A percentile compares a stretch with the other conserved stretches of the same genome.
Conservation (phyloP, 1,284 basidiomycete species). For the Puccinia horiana region DNA sequence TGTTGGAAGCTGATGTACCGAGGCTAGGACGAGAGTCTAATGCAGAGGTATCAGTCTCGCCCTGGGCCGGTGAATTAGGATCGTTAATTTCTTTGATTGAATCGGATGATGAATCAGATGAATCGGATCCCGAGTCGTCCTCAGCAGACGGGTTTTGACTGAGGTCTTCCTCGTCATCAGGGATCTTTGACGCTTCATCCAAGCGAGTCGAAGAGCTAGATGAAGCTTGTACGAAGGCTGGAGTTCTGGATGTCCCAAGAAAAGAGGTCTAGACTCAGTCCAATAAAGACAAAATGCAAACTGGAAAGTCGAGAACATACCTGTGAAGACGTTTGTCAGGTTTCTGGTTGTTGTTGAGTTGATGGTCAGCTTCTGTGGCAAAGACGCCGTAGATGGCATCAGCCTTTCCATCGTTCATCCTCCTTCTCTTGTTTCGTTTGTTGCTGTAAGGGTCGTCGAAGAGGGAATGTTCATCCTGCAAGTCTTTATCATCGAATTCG, state of each 20-base stretch:
- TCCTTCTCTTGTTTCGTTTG: conserved; percentile 64
- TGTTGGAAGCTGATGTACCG: conserved; percentile 38
- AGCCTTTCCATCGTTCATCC: conserved; percentile 68
- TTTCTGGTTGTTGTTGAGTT: conserved; percentile 58
- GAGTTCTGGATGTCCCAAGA: conserved; percentile 24
- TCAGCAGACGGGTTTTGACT: conserved; percentile 16
- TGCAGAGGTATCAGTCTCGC: background rate
- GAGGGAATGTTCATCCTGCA: conserved; percentile 72
- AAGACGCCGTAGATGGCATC: conserved; percentile 81
- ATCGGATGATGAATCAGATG: conserved; percentile 16
- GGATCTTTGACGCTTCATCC: background rate
- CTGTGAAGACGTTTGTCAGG: conserved; percentile 30
- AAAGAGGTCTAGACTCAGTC: conserved; percentile 1
- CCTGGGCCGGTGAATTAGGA: background rate
- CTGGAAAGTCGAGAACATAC: background rate
- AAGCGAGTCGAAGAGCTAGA: conserved; percentile 16
- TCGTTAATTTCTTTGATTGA: background rate
- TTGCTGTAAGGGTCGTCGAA: conserved; percentile 76
- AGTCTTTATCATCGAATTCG: conserved; percentile 66
- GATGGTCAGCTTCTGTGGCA: conserved; percentile 71
- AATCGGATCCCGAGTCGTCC: conserved; percentile 4
- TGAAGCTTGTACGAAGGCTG: conserved; percentile 36
- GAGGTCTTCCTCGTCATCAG: background rate
- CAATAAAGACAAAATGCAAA: background rate
- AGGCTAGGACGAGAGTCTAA: background rate